Conservation (phyloP, 2,329 filamentous ascomycete species). For the Xylaria sp. region DNA sequence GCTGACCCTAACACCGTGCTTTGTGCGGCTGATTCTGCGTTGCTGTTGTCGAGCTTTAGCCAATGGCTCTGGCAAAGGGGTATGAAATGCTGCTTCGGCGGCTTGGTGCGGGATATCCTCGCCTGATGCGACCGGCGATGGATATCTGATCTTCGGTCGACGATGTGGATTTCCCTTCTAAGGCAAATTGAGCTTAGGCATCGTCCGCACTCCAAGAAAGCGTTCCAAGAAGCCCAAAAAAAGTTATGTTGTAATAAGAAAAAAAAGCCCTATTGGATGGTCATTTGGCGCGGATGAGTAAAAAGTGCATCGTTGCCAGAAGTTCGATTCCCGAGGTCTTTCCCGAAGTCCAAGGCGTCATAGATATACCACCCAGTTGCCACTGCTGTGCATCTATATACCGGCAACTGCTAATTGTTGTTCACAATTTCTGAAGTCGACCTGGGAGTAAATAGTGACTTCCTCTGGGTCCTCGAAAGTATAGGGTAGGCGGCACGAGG, state of each 20-base stretch:
- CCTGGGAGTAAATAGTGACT: too few relatives aligned
- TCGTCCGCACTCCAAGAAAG: slow-evolving; percentile 46
- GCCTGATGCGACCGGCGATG: slow-evolving; percentile 24
- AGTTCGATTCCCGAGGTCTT: slow-evolving; percentile 15
- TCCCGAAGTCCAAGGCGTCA: slow-evolving; percentile 4
- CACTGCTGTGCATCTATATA: background rate
- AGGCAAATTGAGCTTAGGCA: slow-evolving; percentile 49
- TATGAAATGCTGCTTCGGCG: slow-evolving; percentile 38
- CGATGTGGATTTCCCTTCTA: slow-evolving; percentile 47
- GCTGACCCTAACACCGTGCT: slow-evolving; percentile 40
- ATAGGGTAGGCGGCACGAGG: too few relatives aligned
- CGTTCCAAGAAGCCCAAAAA: slow-evolving; percentile 37
- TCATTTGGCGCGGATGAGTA: slow-evolving; percentile 20
- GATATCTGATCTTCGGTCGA: slow-evolving; percentile 40
- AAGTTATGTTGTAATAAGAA: slow-evolving; percentile 35
- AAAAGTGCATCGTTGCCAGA: slow-evolving; percentile 10
- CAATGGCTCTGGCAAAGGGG: slow-evolving; percentile 36
- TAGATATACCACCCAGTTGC: slow-evolving; percentile 1
- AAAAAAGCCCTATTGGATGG: slow-evolving; percentile 30
- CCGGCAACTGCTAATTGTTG: background rate
- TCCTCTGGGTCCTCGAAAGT: too few relatives aligned
- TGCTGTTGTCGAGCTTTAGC: slow-evolving; percentile 40
- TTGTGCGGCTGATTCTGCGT: slow-evolving; percentile 39
- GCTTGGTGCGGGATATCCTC: slow-evolving; percentile 33
- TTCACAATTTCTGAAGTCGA: background rate